Conservation (phyloP, 2,329 filamentous ascomycete genomes). For the Ophiostoma triangulosporum region DNA sequence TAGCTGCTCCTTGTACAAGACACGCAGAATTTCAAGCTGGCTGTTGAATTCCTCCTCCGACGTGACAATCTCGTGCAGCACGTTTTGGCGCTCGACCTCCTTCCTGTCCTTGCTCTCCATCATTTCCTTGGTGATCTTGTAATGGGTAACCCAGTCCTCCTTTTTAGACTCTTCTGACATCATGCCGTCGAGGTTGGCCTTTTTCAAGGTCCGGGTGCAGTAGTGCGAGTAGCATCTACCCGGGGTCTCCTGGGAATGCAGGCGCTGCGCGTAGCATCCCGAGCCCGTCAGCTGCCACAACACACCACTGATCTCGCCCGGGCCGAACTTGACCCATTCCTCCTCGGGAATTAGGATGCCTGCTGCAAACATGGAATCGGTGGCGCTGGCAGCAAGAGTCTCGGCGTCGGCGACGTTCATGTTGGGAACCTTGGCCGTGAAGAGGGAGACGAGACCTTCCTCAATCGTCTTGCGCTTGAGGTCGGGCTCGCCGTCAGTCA, state of each 20-base stretch:
- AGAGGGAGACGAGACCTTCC: conserved; percentile 76
- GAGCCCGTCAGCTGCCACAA: conserved; percentile 84
- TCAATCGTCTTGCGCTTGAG: conserved; percentile 72
- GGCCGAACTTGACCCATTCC: conserved; percentile 92
- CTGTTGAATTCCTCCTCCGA: conserved; percentile 86
- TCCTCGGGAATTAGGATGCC: conserved; percentile 75
- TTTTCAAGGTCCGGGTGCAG: conserved; percentile 87
- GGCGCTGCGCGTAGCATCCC: conserved; percentile 77
- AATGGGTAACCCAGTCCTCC: conserved; percentile 83
- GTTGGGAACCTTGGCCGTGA: conserved; percentile 88
- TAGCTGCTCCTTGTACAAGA: conserved; percentile 75
- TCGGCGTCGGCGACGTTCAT: conserved; percentile 98
- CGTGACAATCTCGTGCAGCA: conserved; percentile 87
- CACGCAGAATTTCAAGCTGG: conserved; percentile 71
- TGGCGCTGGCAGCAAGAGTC: conserved; percentile 62
- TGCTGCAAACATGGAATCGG: conserved; percentile 65
- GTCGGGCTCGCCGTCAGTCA: conserved; percentile 85
- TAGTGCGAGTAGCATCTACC: conserved; percentile 87
- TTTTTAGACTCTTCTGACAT: conserved; percentile 54
- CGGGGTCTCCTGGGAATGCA: conserved; percentile 57
- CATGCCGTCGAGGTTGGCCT: conserved; percentile 73
- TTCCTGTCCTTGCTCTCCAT: conserved; percentile 62
- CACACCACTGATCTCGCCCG: conserved; percentile 71
- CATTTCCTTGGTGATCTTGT: conserved; percentile 66
- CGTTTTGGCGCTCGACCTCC: conserved; percentile 86